These are phyloP conservation scores for Populus deltoides DNA, from an alignment of 345 rosid species.

Conservation along the genomic window DNA sequence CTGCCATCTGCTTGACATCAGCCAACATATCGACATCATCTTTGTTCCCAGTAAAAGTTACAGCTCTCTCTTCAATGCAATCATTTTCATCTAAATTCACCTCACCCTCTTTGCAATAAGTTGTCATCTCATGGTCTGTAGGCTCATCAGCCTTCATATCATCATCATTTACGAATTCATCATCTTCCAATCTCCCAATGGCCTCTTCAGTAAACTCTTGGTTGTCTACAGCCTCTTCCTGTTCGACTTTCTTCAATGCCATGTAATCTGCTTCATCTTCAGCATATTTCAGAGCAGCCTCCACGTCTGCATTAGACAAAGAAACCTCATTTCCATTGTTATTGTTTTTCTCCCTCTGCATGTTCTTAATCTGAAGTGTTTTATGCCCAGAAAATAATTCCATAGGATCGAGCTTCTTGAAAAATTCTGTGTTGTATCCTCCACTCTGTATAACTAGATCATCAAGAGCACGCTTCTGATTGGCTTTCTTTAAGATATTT, in stretches of 20 bases:
- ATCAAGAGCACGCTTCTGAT: conserved; percentile 98
- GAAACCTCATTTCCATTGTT: conserved; percentile 49
- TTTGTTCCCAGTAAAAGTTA: conserved; percentile 61
- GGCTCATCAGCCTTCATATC: conserved; percentile 78
- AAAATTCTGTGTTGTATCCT: conserved; percentile 91
- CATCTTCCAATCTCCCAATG: conserved; percentile 82
- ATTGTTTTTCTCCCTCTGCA: conserved; percentile 49
- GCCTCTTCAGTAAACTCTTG: conserved; percentile 99
- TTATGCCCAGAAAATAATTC: conserved; percentile 89
- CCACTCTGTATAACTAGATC: conserved; percentile 98
- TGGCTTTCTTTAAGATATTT: conserved; percentile 95
- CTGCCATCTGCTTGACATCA: conserved; percentile 95
- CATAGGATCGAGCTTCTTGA: conserved; percentile 98
- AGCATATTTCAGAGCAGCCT: conserved; percentile 92
- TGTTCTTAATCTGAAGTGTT: conserved; percentile 50
- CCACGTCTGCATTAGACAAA: conserved; percentile 87
- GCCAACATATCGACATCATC: conserved; percentile 85
- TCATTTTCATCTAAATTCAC: conserved; percentile 29
- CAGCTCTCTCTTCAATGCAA: conserved; percentile 53
- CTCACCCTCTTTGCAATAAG: conserved; percentile 40
- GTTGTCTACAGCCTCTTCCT: conserved; percentile 98
- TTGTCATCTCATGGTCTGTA: conserved; percentile 45
- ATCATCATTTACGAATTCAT: conserved; percentile 68
- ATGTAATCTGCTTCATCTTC: conserved; percentile 99
- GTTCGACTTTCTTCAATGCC: conserved; percentile 96